phyloP scores from a whole-genome alignment of 2,329 filamentous ascomycete species.

The Ceratocystis eucalypticola region DNA sequence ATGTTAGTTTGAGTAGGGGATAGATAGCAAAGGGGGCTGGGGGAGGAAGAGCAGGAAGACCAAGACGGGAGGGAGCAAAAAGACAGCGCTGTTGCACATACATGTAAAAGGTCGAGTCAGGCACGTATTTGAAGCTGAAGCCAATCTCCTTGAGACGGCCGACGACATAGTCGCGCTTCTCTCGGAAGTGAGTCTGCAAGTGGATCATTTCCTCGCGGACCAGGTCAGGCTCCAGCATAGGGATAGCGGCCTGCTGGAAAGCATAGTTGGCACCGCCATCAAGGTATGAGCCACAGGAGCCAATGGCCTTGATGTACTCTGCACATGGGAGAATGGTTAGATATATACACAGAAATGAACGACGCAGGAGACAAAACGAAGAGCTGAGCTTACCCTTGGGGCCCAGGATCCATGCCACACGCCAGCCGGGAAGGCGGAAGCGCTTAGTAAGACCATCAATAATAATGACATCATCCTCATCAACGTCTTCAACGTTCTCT shows the following conservation, averaged over 20 bases:
- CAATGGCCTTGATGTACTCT: slow-evolving; percentile 88
- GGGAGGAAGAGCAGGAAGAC: too few relatives aligned
- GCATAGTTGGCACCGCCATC: slow-evolving; percentile 90
- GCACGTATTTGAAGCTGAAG: slow-evolving; percentile 70
- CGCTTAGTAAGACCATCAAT: slow-evolving; percentile 94
- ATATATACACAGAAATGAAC: too few relatives aligned
- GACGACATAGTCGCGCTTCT: slow-evolving; percentile 87
- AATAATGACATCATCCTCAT: slow-evolving; percentile 82
- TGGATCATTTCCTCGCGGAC: slow-evolving; percentile 80
- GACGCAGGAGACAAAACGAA: too few relatives aligned
- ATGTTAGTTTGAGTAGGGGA: neutral
- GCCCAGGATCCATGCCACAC: slow-evolving; percentile 89
- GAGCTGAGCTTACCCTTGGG: slow-evolving; percentile 47
- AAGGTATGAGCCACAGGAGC: slow-evolving; percentile 83
- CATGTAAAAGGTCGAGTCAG: slow-evolving; percentile 89
- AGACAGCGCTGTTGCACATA: slow-evolving; percentile 32
- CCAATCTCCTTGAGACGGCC: slow-evolving; percentile 69
- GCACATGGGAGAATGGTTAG: neutral
- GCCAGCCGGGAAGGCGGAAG: slow-evolving; percentile 90
- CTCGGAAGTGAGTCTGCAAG: slow-evolving; percentile 75
- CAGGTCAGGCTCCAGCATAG: slow-evolving; percentile 77
- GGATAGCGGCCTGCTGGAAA: slow-evolving; percentile 85
- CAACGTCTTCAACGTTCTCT: slow-evolving; percentile 78
- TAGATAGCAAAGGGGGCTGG: too few relatives aligned
- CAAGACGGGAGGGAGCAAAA: neutral